Evolutionary conservation across 345 rosid species (phyloP), one percentile per base, ranked within the genome.

Genomic region (Moringa oleifera): DNA sequence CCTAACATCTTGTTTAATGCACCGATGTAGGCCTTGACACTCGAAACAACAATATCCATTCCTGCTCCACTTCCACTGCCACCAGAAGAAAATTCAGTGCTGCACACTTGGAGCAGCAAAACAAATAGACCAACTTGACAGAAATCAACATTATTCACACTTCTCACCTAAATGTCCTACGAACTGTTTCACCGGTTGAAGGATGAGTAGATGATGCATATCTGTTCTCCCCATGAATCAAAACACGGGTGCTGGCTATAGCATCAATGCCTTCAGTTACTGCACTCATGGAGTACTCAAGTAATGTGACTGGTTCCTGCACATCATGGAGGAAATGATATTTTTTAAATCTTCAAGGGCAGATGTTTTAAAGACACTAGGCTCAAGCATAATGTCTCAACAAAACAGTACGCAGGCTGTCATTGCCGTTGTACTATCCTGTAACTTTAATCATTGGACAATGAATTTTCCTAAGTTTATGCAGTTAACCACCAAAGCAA

Each of bases 261-360:
- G 96, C 99, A 78, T 95, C 99, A 13, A 95, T 91, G 70, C 96
- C 97, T 85, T 81, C 95, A 61, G 99, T 84, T 58, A 85, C 95
- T 10, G 97, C 90, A 55, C 15, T 87, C 90, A 95, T 46, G 58
- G 96, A 88, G 79, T 86, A 90, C 73, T 91, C 99, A 0, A 88
- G 91, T 71, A 95, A 90, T 41, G 82, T 65, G 19, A 69, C 83
- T 0, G 90, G 85, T 69, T 80, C 91, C 99, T 94, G 74, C 61
- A 64, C n/a, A 41, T 41, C 6, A 41, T 41, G 12, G 12, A 41
- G 47, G 12, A 28, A 28, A 28, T 28, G 5, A 28, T 28, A 28
- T 4, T 5, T 41, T 11, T 5, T 15, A 4, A 1, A 41, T 41
- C 47, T 7, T 7, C 13, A 41, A 4, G 1, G 47, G 16, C 47